Conservation (phyloP, 805 yeast genomes). For the Barnettozyma salicaria region DNA sequence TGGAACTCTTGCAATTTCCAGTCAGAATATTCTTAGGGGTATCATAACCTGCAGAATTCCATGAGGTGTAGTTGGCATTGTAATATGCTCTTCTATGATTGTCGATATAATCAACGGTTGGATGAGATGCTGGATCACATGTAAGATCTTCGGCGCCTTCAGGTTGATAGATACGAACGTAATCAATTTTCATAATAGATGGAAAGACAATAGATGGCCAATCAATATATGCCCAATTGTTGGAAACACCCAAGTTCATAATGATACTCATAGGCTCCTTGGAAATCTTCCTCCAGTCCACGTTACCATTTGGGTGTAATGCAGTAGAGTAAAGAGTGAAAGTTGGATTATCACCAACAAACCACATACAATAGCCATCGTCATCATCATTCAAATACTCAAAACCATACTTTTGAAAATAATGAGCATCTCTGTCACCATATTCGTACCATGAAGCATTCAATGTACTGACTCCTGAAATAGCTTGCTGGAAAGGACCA, state of each 20-base stretch:
- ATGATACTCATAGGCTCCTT: constrained; percentile 47
- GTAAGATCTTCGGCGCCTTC: constrained; percentile 33
- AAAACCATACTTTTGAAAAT: constrained; percentile 39
- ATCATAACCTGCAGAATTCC: constrained; percentile 39
- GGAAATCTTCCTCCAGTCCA: constrained; percentile 42
- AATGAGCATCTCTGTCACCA: constrained; percentile 22
- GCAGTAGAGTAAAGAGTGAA: constrained; percentile 38
- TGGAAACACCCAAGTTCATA: constrained; percentile 44
- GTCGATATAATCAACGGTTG: constrained; percentile 41
- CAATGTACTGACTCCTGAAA: constrained; percentile 40
- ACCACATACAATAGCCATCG: constrained; percentile 31
- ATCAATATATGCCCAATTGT: constrained; percentile 45
- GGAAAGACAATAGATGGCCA: constrained; percentile 43
- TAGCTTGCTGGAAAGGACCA: constrained; percentile 46
- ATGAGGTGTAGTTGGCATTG: constrained; percentile 39
- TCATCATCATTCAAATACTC: constrained; percentile 32
- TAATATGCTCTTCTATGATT: constrained; percentile 36
- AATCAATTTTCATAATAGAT: constrained; percentile 37
- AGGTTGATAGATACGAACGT: constrained; percentile 46
- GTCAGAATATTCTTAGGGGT: constrained; percentile 36
- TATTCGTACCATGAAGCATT: constrained; percentile 41
- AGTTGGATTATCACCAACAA: constrained; percentile 43
- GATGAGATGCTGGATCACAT: constrained; percentile 44
- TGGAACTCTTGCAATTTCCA: constrained; percentile 16
- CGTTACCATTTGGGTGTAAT: constrained; percentile 44